Evolutionary conservation across 345 rosid species (phyloP).

Genomic region (Syzygium jambos): DNA sequence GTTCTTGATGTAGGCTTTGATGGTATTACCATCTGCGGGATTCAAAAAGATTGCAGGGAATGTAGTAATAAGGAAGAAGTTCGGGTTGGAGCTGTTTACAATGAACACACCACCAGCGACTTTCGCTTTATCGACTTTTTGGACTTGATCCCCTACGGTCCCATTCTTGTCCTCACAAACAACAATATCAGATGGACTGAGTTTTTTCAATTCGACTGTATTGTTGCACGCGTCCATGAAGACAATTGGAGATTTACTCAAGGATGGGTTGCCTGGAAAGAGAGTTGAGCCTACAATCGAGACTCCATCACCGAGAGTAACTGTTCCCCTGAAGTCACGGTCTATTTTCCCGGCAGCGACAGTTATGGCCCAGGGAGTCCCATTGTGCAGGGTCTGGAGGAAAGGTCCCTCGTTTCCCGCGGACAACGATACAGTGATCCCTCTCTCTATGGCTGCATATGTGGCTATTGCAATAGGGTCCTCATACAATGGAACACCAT

Average conservation of each 20-base stretch:
- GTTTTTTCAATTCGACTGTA: constrained; percentile 7
- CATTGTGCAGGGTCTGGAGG: constrained; percentile 15
- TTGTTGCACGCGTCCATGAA: constrained; percentile 30
- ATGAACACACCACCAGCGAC: constrained; percentile 32
- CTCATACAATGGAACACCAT: constrained; percentile 20
- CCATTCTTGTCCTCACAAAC: constrained; percentile 30
- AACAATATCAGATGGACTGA: constrained; percentile 19
- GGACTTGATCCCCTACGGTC: constrained; percentile 12
- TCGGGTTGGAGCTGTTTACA: constrained; percentile 10
- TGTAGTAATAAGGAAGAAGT: not conserved
- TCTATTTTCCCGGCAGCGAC: constrained; percentile 28
- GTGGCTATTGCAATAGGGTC: constrained; percentile 44
- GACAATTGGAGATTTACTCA: constrained; percentile 12
- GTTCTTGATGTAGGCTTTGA: constrained; percentile 14
- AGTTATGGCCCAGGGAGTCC: constrained; percentile 29
- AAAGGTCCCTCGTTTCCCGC: constrained; percentile 13
- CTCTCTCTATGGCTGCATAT: constrained; percentile 33
- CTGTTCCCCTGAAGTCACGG: constrained; percentile 18
- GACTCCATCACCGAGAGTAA: constrained; percentile 14
- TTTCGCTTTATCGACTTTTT: constrained; percentile 5
- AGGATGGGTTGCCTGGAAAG: constrained; percentile 12
- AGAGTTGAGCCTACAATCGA: constrained; percentile 12
- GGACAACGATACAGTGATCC: constrained; percentile 27
- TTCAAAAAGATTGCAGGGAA: constrained; percentile 25
- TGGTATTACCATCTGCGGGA: constrained; percentile 1